These are phyloP conservation scores for Musa beccarii DNA, from an alignment of 176 grass and related monocot genomes.

Conservation along the genomic window DNA sequence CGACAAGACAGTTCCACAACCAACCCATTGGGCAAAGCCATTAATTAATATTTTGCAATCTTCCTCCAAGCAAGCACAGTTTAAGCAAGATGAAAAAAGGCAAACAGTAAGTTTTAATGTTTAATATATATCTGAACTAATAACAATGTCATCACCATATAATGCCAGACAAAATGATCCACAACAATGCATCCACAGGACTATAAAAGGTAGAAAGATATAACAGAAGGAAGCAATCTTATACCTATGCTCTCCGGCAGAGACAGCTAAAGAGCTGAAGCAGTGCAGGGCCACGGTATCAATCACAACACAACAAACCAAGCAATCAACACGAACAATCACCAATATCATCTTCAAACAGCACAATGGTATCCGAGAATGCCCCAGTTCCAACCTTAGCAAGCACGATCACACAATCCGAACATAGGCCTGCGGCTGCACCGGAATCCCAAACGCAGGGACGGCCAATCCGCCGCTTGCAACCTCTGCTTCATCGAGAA, in stretches of 20 bases:
- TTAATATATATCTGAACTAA: too few relatives aligned
- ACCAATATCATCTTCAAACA: not conserved
- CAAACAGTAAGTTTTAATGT: too few relatives aligned
- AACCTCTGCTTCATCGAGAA: conserved; percentile 64
- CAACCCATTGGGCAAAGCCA: not conserved
- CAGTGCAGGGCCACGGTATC: not conserved
- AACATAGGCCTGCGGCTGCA: not conserved
- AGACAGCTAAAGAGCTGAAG: not conserved
- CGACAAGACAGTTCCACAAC: not conserved
- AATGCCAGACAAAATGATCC: not conserved
- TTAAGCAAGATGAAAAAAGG: not conserved
- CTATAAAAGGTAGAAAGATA: not conserved
- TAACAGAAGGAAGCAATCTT: not conserved
- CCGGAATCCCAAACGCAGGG: conserved; percentile 1
- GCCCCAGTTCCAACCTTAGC: not conserved
- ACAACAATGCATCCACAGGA: not conserved
- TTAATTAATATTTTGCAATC: not conserved
- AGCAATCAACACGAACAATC: not conserved
- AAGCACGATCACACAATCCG: not conserved
- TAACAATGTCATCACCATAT: not conserved
- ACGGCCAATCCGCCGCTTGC: conserved; percentile 33
- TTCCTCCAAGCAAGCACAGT: not conserved
- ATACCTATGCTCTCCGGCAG: not conserved
- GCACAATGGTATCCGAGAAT: not conserved
- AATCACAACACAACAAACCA: not conserved